Base-by-base conservation (phyloP, 257 asterid species). In the Forsythia suspensa region DNA sequence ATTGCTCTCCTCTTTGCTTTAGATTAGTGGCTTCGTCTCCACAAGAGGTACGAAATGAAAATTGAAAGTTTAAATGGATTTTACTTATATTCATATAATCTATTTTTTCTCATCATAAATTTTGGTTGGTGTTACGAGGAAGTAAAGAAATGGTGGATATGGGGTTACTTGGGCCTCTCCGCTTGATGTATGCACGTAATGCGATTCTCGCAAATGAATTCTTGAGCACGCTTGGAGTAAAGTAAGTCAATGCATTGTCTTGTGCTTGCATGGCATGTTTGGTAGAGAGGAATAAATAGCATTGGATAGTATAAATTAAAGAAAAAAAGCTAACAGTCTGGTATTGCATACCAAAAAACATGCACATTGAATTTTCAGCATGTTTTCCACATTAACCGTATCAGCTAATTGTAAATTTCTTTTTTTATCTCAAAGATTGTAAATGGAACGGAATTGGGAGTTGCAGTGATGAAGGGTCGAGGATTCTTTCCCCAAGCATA, bases 91-190 rank as follows among this genome's bases (percentile, higher is more conserved):
- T 41, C 12, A 9, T 29, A 61, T 46, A 48, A 21, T 51, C 57
- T 13, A 51, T 39, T 41, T 36, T 51, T 29, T 78, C 77, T 78
- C 39, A 78, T 72, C 18, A n/a, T 55, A 21, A 29, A 10, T 63
- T 51, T 9, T 71, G 13, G 72, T 21, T 42, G 41, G 44, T 51
- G 77, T 29, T 65, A 74, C 79, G 97, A 76, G 11, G 72, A 84
- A 81, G 86, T 92, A 36, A 91, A 90, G 88, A 76, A 75, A 24
- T 92, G 97, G 97, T 92, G 94, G 96, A 11, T 86, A 65, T 92
- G 97, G 97, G 96, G 91, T 63, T 92, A 86, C 84, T 92, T 92
- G 93, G 92, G 11, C 83, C 44, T 91, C 95, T 51, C 91, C 95
- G 1, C n/a, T 34, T 91, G 79, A 91, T 91, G 97, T 91, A 87